A percentile compares a stretch with the other conserved stretches of the same genome.
Conservation (phyloP, 2,329 filamentous ascomycete species). For the Fusarium devonianum region DNA sequence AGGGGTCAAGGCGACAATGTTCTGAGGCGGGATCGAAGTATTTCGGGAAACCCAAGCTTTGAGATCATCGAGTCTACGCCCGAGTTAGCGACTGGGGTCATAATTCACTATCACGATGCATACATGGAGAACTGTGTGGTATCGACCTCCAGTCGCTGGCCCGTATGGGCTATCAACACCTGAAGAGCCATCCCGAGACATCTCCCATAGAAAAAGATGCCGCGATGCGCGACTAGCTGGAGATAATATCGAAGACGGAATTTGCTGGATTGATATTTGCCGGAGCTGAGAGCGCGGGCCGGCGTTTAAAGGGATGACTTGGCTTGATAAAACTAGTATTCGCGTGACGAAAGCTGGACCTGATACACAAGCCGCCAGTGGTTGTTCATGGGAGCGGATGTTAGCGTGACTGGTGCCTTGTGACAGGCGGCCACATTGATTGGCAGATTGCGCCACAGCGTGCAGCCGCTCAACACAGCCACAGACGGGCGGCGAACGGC, state of each 20-base stretch:
- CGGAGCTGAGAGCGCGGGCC: conserved; percentile 16
- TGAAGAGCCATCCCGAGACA: conserved; percentile 82
- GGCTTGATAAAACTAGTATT: conserved; percentile 24
- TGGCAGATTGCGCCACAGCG: conserved; percentile 27
- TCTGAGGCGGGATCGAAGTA: conserved; percentile 75
- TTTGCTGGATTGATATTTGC: conserved; percentile 23
- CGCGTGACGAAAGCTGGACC: conserved; percentile 39
- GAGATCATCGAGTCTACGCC: conserved; percentile 78
- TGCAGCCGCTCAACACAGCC: conserved; percentile 30
- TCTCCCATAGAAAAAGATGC: conserved; percentile 49
- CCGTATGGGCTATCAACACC: conserved; percentile 92
- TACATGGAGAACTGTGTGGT: conserved; percentile 77
- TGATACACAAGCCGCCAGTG: conserved; percentile 16
- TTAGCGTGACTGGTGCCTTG: conserved; percentile 46
- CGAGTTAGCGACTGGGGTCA: conserved; percentile 18
- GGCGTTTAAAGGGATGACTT: conserved; percentile 20
- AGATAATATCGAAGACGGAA: conserved; percentile 16
- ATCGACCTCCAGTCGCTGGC: conserved; percentile 83
- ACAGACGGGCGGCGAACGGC: conserved; percentile 6
- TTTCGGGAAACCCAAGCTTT: conserved; percentile 80
- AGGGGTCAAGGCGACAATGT: conserved; percentile 86
- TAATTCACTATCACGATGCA: conserved; percentile 8
- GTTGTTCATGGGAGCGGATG: conserved; percentile 35
- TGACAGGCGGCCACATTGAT: conserved; percentile 38
- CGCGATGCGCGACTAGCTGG: conserved; percentile 38